Evolutionary conservation across 768 basidiomycete genomes (phyloP).

Genomic region (Trametes maxima): DNA sequence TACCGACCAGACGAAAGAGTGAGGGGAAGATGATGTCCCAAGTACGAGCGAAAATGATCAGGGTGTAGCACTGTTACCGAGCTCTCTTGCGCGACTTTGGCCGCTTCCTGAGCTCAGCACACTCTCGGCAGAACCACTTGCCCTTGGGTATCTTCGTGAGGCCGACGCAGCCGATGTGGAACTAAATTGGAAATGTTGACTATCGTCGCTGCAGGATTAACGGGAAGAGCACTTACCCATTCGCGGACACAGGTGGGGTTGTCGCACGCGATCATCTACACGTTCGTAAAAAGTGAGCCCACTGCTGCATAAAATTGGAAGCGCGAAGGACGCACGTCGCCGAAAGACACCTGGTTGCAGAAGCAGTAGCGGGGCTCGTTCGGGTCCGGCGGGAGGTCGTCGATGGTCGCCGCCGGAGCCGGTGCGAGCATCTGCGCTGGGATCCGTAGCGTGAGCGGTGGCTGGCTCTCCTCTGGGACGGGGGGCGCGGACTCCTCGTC

Average conservation of each 20-base stretch:
- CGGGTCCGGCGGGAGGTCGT: conserved; percentile 29
- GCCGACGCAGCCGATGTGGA: conserved; percentile 71
- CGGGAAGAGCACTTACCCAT: conserved; percentile 64
- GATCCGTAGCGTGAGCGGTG: conserved; percentile 40
- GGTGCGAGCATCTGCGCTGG: conserved; percentile 33
- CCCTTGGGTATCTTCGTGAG: conserved; percentile 57
- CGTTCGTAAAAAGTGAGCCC: background rate
- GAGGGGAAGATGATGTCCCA: background rate
- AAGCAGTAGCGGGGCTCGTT: conserved; percentile 73
- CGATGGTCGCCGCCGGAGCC: background rate
- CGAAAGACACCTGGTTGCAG: conserved; percentile 79
- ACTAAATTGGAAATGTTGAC: conserved; percentile 45
- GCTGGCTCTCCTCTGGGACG: background rate
- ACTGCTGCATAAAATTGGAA: no score
- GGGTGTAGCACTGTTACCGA: background rate
- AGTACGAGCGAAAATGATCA: background rate
- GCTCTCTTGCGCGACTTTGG: conserved; percentile 3
- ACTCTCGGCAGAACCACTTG: conserved; percentile 77
- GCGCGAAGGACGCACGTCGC: conserved; percentile 55
- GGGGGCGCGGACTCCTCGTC: background rate
- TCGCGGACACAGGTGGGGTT: conserved; percentile 66
- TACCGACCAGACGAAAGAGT: background rate
- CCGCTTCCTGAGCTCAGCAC: conserved; percentile 35
- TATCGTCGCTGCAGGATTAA: background rate
- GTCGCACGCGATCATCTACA: conserved; percentile 88